These are phyloP conservation scores for Fusarium setosum DNA, from an alignment of 2,329 filamentous ascomycete species.

Conservation along the genomic window DNA sequence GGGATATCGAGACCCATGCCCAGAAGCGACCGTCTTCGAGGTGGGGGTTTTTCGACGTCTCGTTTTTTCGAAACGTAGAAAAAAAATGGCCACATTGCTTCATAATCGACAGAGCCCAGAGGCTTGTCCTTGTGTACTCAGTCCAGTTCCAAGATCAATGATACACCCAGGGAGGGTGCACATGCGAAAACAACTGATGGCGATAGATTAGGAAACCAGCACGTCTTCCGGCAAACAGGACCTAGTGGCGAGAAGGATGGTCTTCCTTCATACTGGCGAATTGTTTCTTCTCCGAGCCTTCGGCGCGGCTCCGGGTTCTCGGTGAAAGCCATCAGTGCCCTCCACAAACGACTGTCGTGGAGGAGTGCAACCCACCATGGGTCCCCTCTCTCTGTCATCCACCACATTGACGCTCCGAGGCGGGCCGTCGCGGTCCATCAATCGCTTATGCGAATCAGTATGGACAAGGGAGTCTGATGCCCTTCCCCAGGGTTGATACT, in stretches of 20 bases:
- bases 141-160: background rate
- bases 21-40: background rate
- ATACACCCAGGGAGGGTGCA: background rate
- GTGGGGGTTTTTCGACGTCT: background rate
- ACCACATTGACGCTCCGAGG: slow-evolving; percentile 2
- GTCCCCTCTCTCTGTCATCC: background rate
- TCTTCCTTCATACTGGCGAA: background rate
- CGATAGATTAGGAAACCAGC: background rate
- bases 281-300: slow-evolving; percentile 2
- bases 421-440: slow-evolving; percentile 22
- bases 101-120: background rate
- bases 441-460: slow-evolving; percentile 16
- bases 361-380: slow-evolving; percentile 1
- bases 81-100: background rate
- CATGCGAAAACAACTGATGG: background rate
- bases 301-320: slow-evolving; percentile 6
- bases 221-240: background rate
- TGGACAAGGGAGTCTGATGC: slow-evolving; percentile 6
- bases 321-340: background rate
- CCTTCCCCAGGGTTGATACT: background rate
- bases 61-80: background rate
- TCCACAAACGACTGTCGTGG: background rate
- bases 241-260: slow-evolving; percentile 20
- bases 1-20: slow-evolving; percentile 3
- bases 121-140: background rate